Conservation (phyloP, 148 eudicot species). For the Amaranthus cruentus region DNA sequence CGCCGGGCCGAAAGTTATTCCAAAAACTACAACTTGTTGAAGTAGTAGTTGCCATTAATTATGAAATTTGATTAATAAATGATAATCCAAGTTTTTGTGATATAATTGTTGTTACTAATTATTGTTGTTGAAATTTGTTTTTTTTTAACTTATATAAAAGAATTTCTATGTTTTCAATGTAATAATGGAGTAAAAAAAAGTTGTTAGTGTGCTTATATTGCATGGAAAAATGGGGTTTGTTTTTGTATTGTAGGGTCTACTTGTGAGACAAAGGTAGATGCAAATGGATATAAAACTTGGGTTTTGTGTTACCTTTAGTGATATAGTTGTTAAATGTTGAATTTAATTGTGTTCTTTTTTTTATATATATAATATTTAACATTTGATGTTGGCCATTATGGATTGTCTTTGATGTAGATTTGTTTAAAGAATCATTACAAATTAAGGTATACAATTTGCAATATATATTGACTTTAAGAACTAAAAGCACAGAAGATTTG, state of each 20-base stretch:
- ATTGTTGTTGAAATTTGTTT: background rate
- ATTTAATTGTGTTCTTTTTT: too few species aligned
- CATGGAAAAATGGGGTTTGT: background rate
- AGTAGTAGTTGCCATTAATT: constrained; percentile 26
- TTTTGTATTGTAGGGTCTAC: background rate
- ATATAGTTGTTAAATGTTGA: too few species aligned
- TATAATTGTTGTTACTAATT: background rate
- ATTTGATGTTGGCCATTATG: too few species aligned
- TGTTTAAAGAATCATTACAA: too few species aligned
- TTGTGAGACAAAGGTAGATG: too few species aligned
- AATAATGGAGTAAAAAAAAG: background rate
- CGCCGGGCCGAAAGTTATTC: constrained; percentile 8
- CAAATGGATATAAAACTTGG: too few species aligned
- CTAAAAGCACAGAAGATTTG: too few species aligned
- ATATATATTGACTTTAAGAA: too few species aligned
- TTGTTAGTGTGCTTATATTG: background rate
- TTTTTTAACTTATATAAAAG: background rate
- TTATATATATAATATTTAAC: too few species aligned
- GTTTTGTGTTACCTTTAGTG: too few species aligned
- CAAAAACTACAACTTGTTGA: constrained; percentile 32
- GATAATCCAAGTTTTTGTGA: background rate
- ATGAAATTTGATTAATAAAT: background rate
- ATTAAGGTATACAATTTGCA: background rate
- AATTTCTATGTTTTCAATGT: too few species aligned
- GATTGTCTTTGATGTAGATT: too few species aligned